phyloP scores from a whole-genome alignment of 2,329 filamentous ascomycete genomes.

The Venturia carpophila region DNA sequence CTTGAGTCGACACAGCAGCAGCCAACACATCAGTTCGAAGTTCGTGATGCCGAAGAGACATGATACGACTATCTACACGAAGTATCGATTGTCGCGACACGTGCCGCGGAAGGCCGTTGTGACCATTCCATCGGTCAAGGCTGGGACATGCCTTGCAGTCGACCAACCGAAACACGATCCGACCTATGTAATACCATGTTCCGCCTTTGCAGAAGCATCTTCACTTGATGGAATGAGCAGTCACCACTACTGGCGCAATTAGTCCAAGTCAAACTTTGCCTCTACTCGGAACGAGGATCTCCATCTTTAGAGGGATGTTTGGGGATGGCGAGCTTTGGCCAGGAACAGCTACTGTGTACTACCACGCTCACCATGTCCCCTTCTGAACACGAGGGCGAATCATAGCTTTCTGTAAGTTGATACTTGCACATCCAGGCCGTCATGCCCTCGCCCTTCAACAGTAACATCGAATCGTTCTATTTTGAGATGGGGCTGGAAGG shows the following conservation, averaged over 20 bases:
- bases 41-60: neutral
- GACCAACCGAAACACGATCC: neutral
- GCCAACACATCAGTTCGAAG: neutral
- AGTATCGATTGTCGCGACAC: neutral
- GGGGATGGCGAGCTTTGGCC: neutral
- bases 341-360: neutral
- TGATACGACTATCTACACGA: neutral
- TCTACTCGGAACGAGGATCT: neutral
- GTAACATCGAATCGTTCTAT: too few species aligned
- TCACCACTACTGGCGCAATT: neutral
- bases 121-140: neutral
- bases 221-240: neutral
- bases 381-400: conserved; percentile 19
- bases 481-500: neutral
- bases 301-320: neutral
- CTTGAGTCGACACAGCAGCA: neutral
- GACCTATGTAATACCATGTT: too few species aligned
- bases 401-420: conserved; percentile 16
- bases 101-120: neutral
- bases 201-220: neutral
- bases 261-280: neutral
- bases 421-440: neutral
- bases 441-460: too few species aligned
- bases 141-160: neutral
- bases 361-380: conserved; percentile 16